These are phyloP conservation scores for Arctostaphylos glauca DNA, from an alignment of 148 eudicot species.

Conservation along the genomic window DNA sequence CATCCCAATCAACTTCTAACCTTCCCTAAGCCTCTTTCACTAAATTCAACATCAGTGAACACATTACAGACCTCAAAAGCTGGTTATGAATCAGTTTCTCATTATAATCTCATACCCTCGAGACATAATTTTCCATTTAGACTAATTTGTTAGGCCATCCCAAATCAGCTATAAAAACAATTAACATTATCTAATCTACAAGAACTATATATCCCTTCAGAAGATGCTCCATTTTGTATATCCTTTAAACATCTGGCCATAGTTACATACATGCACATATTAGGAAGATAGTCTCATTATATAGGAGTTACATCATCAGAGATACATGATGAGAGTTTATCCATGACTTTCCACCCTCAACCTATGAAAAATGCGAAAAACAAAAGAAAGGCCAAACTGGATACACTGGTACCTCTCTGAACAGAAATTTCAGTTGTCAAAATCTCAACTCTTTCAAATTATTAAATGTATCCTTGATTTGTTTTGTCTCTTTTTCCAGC, in stretches of 20 bases:
- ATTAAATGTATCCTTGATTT: not conserved
- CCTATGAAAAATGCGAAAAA: not conserved
- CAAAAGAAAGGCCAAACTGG: not conserved
- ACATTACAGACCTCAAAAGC: not conserved
- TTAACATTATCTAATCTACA: too few species aligned
- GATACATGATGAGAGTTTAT: not conserved
- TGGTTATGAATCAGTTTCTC: not conserved
- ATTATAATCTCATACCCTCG: not conserved
- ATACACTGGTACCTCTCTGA: not conserved
- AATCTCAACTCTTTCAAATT: not conserved
- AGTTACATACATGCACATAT: not conserved
- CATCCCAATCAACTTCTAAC: not conserved
- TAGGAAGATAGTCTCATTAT: not conserved
- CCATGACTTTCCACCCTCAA: not conserved
- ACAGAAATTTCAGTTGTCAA: not conserved
- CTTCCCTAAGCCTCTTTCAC: not conserved
- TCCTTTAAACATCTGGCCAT: not conserved
- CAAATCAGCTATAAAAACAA: too few species aligned
- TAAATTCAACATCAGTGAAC: not conserved
- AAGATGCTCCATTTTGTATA: not conserved
- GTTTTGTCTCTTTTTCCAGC: not conserved
- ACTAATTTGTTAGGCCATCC: too few species aligned
- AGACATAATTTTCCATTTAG: too few species aligned
- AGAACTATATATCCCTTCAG: too few species aligned
- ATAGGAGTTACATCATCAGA: not conserved